Conservation (phyloP, 2,329 filamentous ascomycete genomes). For the Colletotrichum agaves region DNA sequence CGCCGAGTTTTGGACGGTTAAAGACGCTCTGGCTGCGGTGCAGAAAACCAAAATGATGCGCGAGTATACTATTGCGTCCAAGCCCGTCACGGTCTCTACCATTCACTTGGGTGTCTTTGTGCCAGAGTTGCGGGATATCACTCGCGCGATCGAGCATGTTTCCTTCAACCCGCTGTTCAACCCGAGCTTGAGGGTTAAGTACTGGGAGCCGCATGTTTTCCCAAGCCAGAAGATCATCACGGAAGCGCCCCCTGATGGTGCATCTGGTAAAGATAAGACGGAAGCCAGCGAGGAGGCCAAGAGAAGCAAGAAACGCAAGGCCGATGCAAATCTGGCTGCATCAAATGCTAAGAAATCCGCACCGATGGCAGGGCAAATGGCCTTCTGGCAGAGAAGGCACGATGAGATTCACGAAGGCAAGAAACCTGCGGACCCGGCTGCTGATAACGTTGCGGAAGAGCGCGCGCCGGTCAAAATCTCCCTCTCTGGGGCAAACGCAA, state of each 20-base stretch:
- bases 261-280: constrained; percentile 52
- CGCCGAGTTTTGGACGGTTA: constrained; percentile 81
- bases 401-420: constrained; percentile 50
- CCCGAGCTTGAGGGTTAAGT: constrained; percentile 73
- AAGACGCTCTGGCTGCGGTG: constrained; percentile 80
- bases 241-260: constrained; percentile 56
- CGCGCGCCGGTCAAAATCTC: constrained; percentile 39
- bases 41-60: constrained; percentile 77
- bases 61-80: constrained; percentile 81
- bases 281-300: constrained; percentile 45
- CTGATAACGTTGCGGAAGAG: constrained; percentile 16
- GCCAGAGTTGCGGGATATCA: constrained; percentile 70
- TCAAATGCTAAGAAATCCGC: constrained; percentile 50
- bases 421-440: neutral
- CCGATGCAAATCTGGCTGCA: constrained; percentile 49
- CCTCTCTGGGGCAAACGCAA: constrained; percentile 28
- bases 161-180: constrained; percentile 79
- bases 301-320: constrained; percentile 66
- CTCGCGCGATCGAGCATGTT: constrained; percentile 67
- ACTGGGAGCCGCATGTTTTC: constrained; percentile 81
- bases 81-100: constrained; percentile 75
- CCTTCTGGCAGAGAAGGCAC: constrained; percentile 57
- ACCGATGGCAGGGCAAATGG: constrained; percentile 56
- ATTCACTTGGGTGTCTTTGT: constrained; percentile 90
- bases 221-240: constrained; percentile 72